phyloP scores from a whole-genome alignment of 768 basidiomycete species.

The Kwoniella pini region DNA sequence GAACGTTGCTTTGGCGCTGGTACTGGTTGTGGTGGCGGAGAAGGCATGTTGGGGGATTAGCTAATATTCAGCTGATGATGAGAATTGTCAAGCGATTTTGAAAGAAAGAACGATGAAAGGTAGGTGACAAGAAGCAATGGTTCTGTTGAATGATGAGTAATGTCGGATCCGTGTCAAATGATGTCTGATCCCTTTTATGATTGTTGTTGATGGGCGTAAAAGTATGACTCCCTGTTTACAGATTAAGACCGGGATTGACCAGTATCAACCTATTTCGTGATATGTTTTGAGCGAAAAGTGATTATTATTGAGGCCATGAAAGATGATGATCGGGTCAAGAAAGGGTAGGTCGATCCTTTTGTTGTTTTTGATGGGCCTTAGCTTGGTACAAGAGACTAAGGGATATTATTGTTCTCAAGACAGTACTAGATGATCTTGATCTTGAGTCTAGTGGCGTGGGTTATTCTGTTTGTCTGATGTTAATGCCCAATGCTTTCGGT shows the following conservation, averaged over 20 bases:
- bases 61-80: neutral
- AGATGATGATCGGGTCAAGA: no score
- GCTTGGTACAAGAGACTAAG: no score
- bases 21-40: conserved; percentile 34
- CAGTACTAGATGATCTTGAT: neutral
- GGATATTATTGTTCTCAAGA: no score
- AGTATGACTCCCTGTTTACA: neutral
- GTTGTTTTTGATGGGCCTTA: no score
- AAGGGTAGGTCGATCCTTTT: no score
- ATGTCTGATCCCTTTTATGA: neutral
- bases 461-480: neutral
- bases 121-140: conserved; percentile 8
- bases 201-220: neutral
- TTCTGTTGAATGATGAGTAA: conserved; percentile 2
- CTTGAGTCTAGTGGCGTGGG: neutral
- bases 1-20: conserved; percentile 22
- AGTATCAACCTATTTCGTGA: no score
- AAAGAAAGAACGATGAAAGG: neutral
- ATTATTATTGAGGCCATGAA: no score
- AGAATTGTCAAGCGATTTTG: neutral
- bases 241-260: no score
- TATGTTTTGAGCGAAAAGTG: no score
- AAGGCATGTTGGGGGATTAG: conserved; percentile 27
- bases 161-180: conserved; percentile 10
- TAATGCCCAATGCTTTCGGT: neutral